phyloP scores from a whole-genome alignment of 148 eudicot species.

The Beta vulgaris region DNA sequence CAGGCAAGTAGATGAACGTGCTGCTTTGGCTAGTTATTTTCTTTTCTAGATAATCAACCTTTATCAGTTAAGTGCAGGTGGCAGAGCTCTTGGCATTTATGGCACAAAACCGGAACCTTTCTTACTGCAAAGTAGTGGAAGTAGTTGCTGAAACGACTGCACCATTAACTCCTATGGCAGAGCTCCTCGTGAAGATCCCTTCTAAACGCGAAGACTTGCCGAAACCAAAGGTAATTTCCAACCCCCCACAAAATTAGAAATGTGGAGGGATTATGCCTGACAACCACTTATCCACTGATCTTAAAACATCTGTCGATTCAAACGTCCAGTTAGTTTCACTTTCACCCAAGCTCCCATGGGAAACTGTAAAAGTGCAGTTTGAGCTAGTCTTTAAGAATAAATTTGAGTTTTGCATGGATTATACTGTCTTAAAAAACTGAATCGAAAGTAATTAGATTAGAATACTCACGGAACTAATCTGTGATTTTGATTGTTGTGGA shows the following conservation, averaged over 20 bases:
- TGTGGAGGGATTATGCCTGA: not conserved
- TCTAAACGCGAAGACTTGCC: constrained; percentile 43
- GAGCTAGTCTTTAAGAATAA: not conserved
- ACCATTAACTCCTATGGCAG: constrained; percentile 67
- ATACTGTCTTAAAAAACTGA: no score
- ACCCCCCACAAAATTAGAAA: not conserved
- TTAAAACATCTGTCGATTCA: not conserved
- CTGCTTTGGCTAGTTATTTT: not conserved
- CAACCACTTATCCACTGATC: not conserved
- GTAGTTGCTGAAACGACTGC: constrained; percentile 89
- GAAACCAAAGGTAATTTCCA: constrained; percentile 41
- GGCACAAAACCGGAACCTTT: constrained; percentile 63
- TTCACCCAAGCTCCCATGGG: not conserved
- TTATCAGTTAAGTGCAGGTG: constrained; percentile 48
- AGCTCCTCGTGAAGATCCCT: constrained; percentile 71
- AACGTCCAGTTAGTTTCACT: not conserved
- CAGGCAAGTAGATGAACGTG: not conserved
- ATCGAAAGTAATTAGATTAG: not conserved
- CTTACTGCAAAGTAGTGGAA: constrained; percentile 83
- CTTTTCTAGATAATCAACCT: constrained; percentile 5
- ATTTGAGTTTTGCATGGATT: not conserved
- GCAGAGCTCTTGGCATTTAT: constrained; percentile 85
- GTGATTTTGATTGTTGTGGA: not conserved
- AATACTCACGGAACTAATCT: not conserved
- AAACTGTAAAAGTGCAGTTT: not conserved